These are phyloP conservation scores for Fermentozyma sake DNA, from an alignment of 1,139 yeast genomes.

Conservation along the genomic window DNA sequence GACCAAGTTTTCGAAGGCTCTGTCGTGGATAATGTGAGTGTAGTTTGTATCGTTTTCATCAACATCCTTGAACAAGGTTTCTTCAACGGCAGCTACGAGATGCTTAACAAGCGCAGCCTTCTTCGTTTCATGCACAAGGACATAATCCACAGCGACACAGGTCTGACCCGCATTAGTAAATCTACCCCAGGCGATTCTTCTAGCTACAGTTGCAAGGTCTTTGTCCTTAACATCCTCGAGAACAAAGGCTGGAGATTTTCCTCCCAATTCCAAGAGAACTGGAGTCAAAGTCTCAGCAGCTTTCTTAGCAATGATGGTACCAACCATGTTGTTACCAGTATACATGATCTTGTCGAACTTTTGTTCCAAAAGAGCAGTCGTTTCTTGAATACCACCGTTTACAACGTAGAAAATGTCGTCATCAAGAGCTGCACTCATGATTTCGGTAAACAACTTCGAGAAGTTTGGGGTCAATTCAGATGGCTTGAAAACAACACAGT, in stretches of 20 bases:
- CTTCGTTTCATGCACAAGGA: constrained; percentile 57
- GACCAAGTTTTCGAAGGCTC: constrained; percentile 51
- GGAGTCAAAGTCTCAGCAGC: constrained; percentile 89
- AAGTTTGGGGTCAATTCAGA: constrained; percentile 71
- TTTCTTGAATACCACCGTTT: constrained; percentile 71
- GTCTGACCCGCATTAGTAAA: constrained; percentile 86
- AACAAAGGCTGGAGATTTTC: constrained; percentile 83
- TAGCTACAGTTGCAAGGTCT: constrained; percentile 52
- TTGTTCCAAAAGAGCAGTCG: constrained; percentile 59
- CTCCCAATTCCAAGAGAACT: constrained; percentile 79
- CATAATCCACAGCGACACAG: constrained; percentile 85
- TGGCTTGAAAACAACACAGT: constrained; percentile 76
- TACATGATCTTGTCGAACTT: constrained; percentile 81
- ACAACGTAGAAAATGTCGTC: constrained; percentile 58
- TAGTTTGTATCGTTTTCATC: constrained; percentile 27
- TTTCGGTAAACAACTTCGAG: constrained; percentile 48
- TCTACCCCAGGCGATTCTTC: constrained; percentile 73
- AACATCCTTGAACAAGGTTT: constrained; percentile 43
- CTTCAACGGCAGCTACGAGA: constrained; percentile 39
- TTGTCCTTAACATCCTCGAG: constrained; percentile 44
- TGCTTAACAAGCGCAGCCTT: constrained; percentile 38
- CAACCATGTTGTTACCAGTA: constrained; percentile 79
- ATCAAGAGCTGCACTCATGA: constrained; percentile 53
- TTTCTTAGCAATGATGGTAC: constrained; percentile 69
- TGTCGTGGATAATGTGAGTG: constrained; percentile 62